A percentile compares a stretch with the other conserved stretches of the same genome.
Conservation (phyloP, 768 basidiomycete genomes). For the Russula virescens region DNA sequence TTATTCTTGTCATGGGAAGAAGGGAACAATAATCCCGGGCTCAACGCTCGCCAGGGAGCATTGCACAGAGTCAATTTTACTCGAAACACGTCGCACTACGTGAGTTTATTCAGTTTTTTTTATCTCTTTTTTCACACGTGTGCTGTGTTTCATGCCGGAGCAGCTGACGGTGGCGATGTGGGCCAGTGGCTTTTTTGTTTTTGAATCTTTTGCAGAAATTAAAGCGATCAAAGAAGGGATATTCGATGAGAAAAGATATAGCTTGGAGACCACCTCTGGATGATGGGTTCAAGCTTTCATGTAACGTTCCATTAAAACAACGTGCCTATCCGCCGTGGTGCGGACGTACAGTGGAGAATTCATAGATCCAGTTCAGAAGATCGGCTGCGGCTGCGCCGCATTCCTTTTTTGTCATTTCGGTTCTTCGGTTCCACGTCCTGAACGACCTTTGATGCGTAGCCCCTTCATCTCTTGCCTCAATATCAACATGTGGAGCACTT, state of each 20-base stretch:
- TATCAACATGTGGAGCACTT: too few species aligned
- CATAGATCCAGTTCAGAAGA: not conserved
- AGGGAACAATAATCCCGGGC: too few species aligned
- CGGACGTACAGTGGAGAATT: not conserved
- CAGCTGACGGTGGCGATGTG: not conserved
- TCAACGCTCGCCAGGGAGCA: constrained; percentile 37
- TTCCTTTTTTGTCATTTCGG: not conserved
- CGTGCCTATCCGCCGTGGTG: not conserved
- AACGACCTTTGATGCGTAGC: not conserved
- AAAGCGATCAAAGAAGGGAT: constrained; percentile 57
- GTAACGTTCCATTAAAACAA: not conserved
- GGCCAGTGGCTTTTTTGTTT: too few species aligned
- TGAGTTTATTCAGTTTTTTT: constrained; percentile 35
- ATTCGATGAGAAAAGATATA: constrained; percentile 31
- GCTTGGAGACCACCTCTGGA: constrained; percentile 12
- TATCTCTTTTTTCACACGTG: too few species aligned
- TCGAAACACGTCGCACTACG: constrained; percentile 62
- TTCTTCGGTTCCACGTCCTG: not conserved
- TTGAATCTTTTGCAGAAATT: constrained; percentile 49
- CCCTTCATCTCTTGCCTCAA: too few species aligned
- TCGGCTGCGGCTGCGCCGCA: too few species aligned
- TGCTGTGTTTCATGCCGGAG: too few species aligned
- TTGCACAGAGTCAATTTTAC: constrained; percentile 58
- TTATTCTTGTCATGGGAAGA: too few species aligned
- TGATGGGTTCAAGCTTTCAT: not conserved